These are phyloP conservation scores for Chrysochromulina tobinii DNA, from an alignment of 78 protist genomes.

Conservation along the genomic window DNA sequence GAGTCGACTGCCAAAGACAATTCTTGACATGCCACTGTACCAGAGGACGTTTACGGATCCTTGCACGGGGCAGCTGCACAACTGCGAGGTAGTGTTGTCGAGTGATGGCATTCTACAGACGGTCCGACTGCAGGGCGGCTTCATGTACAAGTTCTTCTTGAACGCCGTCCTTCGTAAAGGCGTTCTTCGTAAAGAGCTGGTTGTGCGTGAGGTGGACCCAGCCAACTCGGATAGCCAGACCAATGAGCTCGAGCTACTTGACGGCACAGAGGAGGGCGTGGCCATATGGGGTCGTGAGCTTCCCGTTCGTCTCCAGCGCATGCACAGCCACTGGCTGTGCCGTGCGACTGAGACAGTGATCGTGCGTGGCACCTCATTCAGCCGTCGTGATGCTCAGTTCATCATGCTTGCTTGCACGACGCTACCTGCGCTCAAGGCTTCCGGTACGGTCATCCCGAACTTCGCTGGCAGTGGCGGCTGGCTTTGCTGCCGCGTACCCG, in stretches of 20 bases:
- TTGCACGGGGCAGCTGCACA: neutral
- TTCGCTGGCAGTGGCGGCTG: neutral
- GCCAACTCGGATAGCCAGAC: too few species aligned
- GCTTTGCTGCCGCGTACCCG: neutral
- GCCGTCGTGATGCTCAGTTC: neutral
- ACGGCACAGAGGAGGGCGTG: neutral
- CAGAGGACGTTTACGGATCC: too few species aligned
- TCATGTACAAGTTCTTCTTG: neutral
- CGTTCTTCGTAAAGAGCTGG: too few species aligned
- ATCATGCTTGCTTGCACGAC: neutral
- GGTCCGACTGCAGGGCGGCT: neutral
- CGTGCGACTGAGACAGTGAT: neutral
- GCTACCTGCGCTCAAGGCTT: too few species aligned
- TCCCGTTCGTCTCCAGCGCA: neutral
- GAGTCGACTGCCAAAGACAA: neutral
- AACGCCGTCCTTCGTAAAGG: too few species aligned
- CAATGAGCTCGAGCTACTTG: neutral
- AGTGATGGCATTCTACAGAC: neutral
- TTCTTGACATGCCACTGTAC: neutral
- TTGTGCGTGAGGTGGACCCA: neutral
- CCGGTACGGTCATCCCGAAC: neutral
- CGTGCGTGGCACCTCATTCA: neutral
- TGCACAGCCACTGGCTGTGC: conserved; percentile 21
- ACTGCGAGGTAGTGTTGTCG: neutral
- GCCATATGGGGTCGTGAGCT: neutral